Base-by-base conservation (phyloP, 2,329 filamentous ascomycete genomes). In the Hirsutella minnesotensis region DNA sequence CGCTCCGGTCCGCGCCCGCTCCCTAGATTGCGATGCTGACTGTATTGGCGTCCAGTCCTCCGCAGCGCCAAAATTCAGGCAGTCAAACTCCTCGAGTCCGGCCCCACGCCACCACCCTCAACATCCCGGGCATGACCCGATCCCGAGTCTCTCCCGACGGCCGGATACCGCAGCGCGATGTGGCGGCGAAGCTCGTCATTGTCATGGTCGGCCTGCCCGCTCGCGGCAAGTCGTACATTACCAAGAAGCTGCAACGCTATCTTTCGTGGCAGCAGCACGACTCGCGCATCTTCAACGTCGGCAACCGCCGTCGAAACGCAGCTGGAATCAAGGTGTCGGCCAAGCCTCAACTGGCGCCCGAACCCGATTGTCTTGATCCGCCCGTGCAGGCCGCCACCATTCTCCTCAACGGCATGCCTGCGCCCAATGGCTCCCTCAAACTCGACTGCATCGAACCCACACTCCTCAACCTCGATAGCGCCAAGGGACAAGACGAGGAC, bases 181-280 rank as follows among this genome's bases (percentile, higher is more conserved):
- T 98, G 40, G 92, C 89, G 40, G 85, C 92, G 34, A 98, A 98
- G 70, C 72, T 98, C 48, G 87, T 96, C 58, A 94, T 98, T 55
- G 81, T 98, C 60, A 98, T 98, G 92, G 92, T 98, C 47, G 92
- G 92, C 49, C 68, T 98, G 54, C 92, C 92, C 3, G 92, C 92
- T 9, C 75, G 92, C 55, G 92, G 92, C 59, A 98, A 98, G 68
- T 95, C 89, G 43, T 98, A 98, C 65, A 94, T 98, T 56, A 96
- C 92, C 47, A 96, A 96, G 71, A 98, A 98, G 68, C 77, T 98
- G 49, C 85, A 92, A 46, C 78, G 92, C 47, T 98, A 96, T 59
- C 69, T 98, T 40, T 90, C 94, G 40, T 98, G 92, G 92, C 80
- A 95, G 56, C 92, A 98, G 58, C 90, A 98, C 64, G 86, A 95